Evolutionary conservation across 768 basidiomycete species (phyloP).

Genomic region (Boletales sp.): DNA sequence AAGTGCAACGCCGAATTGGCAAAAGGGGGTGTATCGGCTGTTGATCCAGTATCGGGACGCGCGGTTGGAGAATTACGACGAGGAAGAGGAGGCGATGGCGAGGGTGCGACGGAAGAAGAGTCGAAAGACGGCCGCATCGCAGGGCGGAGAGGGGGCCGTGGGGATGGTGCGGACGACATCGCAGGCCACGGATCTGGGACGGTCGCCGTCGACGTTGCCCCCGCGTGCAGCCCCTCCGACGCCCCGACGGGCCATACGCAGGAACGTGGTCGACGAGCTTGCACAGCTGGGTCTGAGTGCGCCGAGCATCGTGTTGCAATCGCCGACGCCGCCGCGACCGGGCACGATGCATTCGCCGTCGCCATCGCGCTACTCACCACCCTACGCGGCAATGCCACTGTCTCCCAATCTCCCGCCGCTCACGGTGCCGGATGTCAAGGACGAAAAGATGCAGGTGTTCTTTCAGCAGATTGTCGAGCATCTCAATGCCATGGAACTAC

Average conservation of each 20-base stretch:
- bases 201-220: constrained; percentile 41
- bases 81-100: constrained; percentile 53
- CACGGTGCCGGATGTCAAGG: constrained; percentile 65
- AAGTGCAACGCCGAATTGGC: constrained; percentile 76
- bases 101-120: constrained; percentile 30
- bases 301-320: constrained; percentile 26
- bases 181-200: constrained; percentile 21
- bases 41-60: constrained; percentile 80
- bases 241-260: constrained; percentile 51
- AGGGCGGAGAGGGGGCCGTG: constrained; percentile 16
- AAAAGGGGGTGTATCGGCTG: constrained; percentile 93
- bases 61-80: constrained; percentile 70
- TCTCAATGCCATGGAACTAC: constrained; percentile 67
- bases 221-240: constrained; percentile 58
- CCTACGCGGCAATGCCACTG: constrained; percentile 22
- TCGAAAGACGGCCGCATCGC: constrained; percentile 32
- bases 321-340: constrained; percentile 24
- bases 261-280: constrained; percentile 17
- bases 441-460: constrained; percentile 77
- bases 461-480: constrained; percentile 83
- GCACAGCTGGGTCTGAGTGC: constrained; percentile 2
- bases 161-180: constrained; percentile 22
- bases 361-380: constrained; percentile 24
- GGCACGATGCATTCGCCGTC: constrained; percentile 18
- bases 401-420: constrained; percentile 44